phyloP scores from a whole-genome alignment of 208 protist genomes.

The Acanthamoeba sp. region DNA sequence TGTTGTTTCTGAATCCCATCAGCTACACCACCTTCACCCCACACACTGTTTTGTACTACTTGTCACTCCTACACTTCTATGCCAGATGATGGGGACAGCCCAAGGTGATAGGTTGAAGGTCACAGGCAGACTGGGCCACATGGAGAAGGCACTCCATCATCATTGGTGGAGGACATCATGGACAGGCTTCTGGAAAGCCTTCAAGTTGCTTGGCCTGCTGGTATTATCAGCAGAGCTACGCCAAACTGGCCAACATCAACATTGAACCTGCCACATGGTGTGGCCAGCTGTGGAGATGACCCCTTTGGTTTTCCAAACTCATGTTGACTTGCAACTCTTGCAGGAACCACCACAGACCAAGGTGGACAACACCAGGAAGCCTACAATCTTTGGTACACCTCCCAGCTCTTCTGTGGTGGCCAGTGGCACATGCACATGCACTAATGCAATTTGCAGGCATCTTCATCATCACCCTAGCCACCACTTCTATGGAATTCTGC shows the following conservation, averaged over 20 bases:
- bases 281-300: no score
- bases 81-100: background rate
- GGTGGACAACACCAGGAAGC: background rate
- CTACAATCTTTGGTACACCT: background rate
- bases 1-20: no score
- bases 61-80: no score
- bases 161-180: background rate
- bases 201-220: constrained; percentile 1
- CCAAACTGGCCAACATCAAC: background rate
- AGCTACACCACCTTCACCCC: no score
- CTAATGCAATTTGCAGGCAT: background rate
- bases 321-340: no score
- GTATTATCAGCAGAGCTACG: background rate
- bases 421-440: background rate
- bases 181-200: background rate
- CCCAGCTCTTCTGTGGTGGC: background rate
- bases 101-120: background rate
- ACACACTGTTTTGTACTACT: no score
- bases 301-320: no score
- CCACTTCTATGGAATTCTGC: background rate
- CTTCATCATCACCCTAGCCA: background rate
- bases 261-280: background rate
- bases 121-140: background rate
- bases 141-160: background rate
- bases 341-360: background rate